Evolutionary conservation across 2,329 filamentous ascomycete genomes (phyloP).

Genomic region (Scolecobasidium constrictum): DNA sequence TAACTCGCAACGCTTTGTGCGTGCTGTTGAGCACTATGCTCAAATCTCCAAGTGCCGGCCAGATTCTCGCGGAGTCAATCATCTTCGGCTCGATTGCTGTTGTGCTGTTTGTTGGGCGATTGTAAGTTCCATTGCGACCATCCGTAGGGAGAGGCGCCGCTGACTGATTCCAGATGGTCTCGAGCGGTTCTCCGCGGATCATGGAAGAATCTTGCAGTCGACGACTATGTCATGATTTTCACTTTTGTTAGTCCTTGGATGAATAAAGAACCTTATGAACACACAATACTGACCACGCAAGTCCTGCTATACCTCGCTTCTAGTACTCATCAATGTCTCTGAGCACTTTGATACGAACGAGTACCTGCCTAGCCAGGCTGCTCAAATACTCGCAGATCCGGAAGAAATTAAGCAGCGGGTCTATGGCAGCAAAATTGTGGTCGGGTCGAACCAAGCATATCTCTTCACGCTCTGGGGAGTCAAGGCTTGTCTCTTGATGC

Average conservation of each 20-base stretch:
- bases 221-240: neutral
- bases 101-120: neutral
- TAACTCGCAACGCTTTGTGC: no score
- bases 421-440: conserved; percentile 23
- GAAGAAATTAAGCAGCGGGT: conserved; percentile 22
- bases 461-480: conserved; percentile 10
- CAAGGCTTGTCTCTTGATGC: neutral
- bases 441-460: conserved; percentile 21
- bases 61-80: conserved; percentile 2
- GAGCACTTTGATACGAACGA: conserved; percentile 10
- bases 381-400: conserved; percentile 10
- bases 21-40: neutral
- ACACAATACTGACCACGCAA: no score
- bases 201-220: conserved; percentile 1
- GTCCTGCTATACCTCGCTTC: conserved; percentile 11
- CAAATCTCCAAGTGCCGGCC: neutral
- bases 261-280: no score
- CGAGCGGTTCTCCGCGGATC: neutral
- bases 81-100: neutral
- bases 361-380: conserved; percentile 4
- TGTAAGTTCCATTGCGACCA: neutral
- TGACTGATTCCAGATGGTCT: neutral
- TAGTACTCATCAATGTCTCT: conserved; percentile 12
- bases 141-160: no score
- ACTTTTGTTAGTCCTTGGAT: conserved; percentile 1